Base-by-base conservation (phyloP, 306 rosid species). In the Carpinus fangiana region DNA sequence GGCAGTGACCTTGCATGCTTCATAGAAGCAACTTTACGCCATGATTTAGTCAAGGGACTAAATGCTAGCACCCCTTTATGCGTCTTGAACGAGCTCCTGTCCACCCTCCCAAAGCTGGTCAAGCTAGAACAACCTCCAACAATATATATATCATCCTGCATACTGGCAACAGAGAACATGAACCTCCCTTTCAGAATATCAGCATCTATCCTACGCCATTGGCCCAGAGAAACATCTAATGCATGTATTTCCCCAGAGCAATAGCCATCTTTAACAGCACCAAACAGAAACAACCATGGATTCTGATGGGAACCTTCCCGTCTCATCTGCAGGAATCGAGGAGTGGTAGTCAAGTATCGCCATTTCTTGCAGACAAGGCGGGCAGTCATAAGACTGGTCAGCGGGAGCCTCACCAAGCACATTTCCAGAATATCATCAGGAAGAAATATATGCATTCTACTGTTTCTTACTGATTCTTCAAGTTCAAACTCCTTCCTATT, bases 121-220 rank as follows among this genome's bases (percentile, higher is more conserved):
- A 96, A 77, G 90, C 99, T 96, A 74, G 99, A 91, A 84, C 97
- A 96, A 72, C 99, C 99, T 81, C 99, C 99, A 82, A 91, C 91
- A 60, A 91, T 61, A 83, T 87, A 91, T 79, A 96, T 84, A 73
- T 96, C 97, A 82, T 96, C 99, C 81, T 76, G 99, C 60, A 86
- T 70, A 76, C 93, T 86, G 55, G 96, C 88, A 76, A 93, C 89
- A 4, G 98, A 90, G 83, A 93, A 96, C 93, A 93, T 82, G 93
- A 96, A 96, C 86, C 96, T 88, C 82, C 99, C 99, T 73, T 82
- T 86, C 48, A 96, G 96, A 80, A 93, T 75, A 81, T 80, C 83
- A 81, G 99, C 94, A 88, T 89, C 87, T 61, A 96, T 88, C 84
- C 82, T 85, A 82, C 91, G 96, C 99, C 99, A 96, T 76, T 91